phyloP scores from a whole-genome alignment of 306 rosid species.

The Calophaca sinica region DNA sequence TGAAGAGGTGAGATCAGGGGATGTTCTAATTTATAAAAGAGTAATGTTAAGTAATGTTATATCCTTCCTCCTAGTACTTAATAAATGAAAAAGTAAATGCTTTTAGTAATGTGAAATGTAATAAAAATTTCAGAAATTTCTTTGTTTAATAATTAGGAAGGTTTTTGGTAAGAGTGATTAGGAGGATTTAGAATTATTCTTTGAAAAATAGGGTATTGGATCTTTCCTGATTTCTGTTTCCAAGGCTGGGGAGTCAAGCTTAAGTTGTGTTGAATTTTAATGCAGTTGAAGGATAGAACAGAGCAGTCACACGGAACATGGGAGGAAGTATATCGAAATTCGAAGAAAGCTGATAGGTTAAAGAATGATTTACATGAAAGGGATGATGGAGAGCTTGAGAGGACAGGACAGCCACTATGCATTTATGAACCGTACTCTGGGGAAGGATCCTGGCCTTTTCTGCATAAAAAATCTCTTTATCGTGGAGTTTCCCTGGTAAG shows the following conservation, averaged over 20 bases:
- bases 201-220: constrained; percentile 9
- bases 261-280: constrained; percentile 40
- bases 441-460: constrained; percentile 96
- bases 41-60: not conserved
- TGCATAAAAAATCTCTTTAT: constrained; percentile 78
- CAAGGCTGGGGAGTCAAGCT: constrained; percentile 4
- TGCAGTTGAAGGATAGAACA: constrained; percentile 88
- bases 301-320: constrained; percentile 88
- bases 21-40: constrained; percentile 30
- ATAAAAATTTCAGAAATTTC: not conserved
- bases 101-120: not conserved
- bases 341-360: constrained; percentile 77
- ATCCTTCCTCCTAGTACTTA: no score
- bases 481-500: constrained; percentile 95
- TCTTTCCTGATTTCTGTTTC: constrained; percentile 15
- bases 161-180: not conserved
- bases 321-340: constrained; percentile 92
- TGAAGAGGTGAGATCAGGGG: constrained; percentile 73
- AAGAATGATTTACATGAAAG: constrained; percentile 94
- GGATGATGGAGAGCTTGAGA: constrained; percentile 93
- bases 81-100: constrained; percentile 4
- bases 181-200: constrained; percentile 10
- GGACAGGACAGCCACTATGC: constrained; percentile 90
- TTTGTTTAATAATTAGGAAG: not conserved
- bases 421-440: constrained; percentile 97